phyloP scores from a whole-genome alignment of 2,329 filamentous ascomycete genomes.

The Xylaria arbuscula region DNA sequence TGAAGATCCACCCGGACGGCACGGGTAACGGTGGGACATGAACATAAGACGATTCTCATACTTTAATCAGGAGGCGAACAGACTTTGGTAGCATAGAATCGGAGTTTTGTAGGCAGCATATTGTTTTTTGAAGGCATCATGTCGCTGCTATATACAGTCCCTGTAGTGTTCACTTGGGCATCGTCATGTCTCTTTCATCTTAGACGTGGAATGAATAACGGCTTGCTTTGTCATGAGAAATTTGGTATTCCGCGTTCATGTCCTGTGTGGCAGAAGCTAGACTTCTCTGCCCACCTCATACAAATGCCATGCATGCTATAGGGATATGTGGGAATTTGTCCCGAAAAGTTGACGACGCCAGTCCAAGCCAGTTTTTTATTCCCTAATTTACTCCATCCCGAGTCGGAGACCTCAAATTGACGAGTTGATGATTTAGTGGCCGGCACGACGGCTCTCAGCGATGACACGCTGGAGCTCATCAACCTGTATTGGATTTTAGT shows the following conservation, averaged over 20 bases:
- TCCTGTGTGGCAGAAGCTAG: slow-evolving; percentile 42
- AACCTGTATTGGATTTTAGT: slow-evolving; percentile 29
- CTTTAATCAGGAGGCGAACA: slow-evolving; percentile 1
- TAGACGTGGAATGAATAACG: slow-evolving; percentile 27
- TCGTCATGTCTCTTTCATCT: slow-evolving; percentile 23
- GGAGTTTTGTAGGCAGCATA: slow-evolving; percentile 29
- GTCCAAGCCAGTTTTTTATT: slow-evolving; percentile 41
- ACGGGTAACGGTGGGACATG: background rate
- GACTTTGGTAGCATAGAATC: slow-evolving; percentile 28
- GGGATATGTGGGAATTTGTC: slow-evolving; percentile 39
- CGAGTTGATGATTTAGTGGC: slow-evolving; percentile 61
- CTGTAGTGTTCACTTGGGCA: background rate
- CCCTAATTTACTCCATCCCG: slow-evolving; percentile 35
- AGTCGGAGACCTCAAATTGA: slow-evolving; percentile 22
- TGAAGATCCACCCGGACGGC: background rate
- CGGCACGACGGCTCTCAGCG: slow-evolving; percentile 83
- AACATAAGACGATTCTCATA: background rate
- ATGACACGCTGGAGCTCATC: slow-evolving; percentile 99
- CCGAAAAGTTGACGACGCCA: slow-evolving; percentile 46
- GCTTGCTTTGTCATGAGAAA: slow-evolving; percentile 32
- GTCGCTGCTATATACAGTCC: slow-evolving; percentile 8
- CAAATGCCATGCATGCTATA: slow-evolving; percentile 35
- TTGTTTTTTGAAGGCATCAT: background rate
- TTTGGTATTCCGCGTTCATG: slow-evolving; percentile 42
- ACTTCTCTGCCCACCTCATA: slow-evolving; percentile 30